Base-by-base conservation (phyloP, 257 asterid genomes). In the Nicotiana benthamiana region DNA sequence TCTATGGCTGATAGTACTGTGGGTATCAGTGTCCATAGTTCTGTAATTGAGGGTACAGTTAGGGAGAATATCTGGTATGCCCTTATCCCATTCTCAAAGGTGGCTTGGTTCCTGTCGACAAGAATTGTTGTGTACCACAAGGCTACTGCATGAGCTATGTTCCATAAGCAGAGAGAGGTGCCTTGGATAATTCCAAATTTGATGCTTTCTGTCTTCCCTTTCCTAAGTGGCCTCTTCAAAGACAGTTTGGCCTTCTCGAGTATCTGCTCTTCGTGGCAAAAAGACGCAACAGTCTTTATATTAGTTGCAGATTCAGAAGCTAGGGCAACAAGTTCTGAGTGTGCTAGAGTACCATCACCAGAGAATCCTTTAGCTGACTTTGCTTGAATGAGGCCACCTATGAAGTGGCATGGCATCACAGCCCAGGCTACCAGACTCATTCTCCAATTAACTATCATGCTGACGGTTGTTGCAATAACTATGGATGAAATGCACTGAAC, bases 391-490 rank as follows among this genome's bases (percentile, higher is more conserved):
- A 91, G 87, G 54, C 96, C 96, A 61, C 98, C 98, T 9, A 91
- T 90, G 87, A 91, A 94, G 90, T 92, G 98, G 82, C 96, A 91
- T 70, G 97, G 97, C 95, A 91, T 92, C 85, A 92, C 96, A 24
- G 93, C 96, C 97, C 97, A 93, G 59, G 97, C 97, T 66, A 91
- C 95, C 78, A 91, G 86, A 56, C 96, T 93, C 96, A 91, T 92
- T 85, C 96, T 87, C 97, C 97, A 92, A 90, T 81, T 67, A 28
- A 88, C 94, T 87, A 12, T 88, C 87, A 91, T 89, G 92, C 96
- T 91, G 78, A 92, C 96, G 59, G 75, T 56, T 63, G 97, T 90
- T 82, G 98, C 96, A 65, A 92, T 94, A 84, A 91, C 52, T 80
- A 92, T 94, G 82, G 95, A 90, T 59, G 96, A 93, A 75, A 90